Percentiles rank a stretch among this genome's conserved stretches.
Evolutionary conservation across 1,139 yeast species (phyloP).

Genomic region (Suhomyces chickasaworum): DNA sequence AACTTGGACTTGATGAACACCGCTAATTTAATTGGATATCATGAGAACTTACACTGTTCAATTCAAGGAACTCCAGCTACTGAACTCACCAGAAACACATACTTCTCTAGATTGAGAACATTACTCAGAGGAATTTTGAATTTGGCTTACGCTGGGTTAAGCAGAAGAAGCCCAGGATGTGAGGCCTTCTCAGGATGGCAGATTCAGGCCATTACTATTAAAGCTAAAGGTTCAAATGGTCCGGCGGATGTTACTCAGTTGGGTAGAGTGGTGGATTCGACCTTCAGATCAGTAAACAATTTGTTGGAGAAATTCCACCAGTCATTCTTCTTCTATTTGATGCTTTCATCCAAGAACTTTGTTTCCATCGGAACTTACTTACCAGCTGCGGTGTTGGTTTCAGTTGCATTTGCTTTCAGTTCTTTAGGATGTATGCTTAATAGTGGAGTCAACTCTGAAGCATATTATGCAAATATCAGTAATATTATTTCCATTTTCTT

Average conservation of each 20-base stretch:
- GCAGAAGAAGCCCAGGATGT: conserved; percentile 61
- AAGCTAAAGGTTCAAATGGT: conserved; percentile 56
- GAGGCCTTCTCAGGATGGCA: conserved; percentile 97
- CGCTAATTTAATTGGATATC: conserved; percentile 68
- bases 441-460: conserved; percentile 32
- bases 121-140: conserved; percentile 65
- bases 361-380: conserved; percentile 93
- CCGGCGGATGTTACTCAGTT: conserved; percentile 82
- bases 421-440: conserved; percentile 63
- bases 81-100: conserved; percentile 48
- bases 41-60: conserved; percentile 71
- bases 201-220: conserved; percentile 83
- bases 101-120: conserved; percentile 58
- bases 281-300: conserved; percentile 87
- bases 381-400: conserved; percentile 79
- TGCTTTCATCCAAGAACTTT: conserved; percentile 76
- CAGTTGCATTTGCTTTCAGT: conserved; percentile 70
- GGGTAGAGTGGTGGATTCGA: conserved; percentile 87
- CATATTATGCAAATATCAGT: conserved; percentile 29
- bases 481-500: conserved; percentile 35
- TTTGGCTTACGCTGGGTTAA: conserved; percentile 72
- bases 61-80: conserved; percentile 60
- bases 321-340: conserved; percentile 88
- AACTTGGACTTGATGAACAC: conserved; percentile 87
- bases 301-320: conserved; percentile 95